Conservation (phyloP, 257 asterid genomes). For the Coffea eugenioides region DNA sequence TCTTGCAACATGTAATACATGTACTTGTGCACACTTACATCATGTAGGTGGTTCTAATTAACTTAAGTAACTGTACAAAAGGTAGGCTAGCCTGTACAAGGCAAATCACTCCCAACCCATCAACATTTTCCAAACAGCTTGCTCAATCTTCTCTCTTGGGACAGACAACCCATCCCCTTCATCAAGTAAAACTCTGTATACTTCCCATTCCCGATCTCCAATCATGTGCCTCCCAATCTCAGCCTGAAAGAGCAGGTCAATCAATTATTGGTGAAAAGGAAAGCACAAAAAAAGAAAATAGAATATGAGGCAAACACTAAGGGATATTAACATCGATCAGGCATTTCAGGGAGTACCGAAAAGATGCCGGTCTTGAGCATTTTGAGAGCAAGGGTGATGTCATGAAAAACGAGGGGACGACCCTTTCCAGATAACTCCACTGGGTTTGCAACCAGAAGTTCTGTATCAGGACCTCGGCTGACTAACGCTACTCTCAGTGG, state of each 20-base stretch:
- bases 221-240: constrained; percentile 66
- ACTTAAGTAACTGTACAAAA: constrained; percentile 11
- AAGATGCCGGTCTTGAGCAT: constrained; percentile 67
- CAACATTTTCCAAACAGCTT: constrained; percentile 82
- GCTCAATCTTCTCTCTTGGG: constrained; percentile 53
- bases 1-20: constrained; percentile 1
- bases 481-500: constrained; percentile 73
- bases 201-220: constrained; percentile 88
- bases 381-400: constrained; percentile 86
- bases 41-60: constrained; percentile 6
- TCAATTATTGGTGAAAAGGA: neutral
- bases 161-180: constrained; percentile 62
- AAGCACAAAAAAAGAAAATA: neutral
- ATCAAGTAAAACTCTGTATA: constrained; percentile 70
- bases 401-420: constrained; percentile 78
- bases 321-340: neutral
- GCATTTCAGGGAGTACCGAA: constrained; percentile 46
- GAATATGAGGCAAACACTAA: neutral
- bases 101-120: constrained; percentile 65
- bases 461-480: constrained; percentile 88
- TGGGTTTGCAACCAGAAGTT: constrained; percentile 79
- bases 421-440: constrained; percentile 86
- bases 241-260: constrained; percentile 49
- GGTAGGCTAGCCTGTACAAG: constrained; percentile 1
- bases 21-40: constrained; percentile 1